These are phyloP conservation scores for Daedaleopsis nitida DNA, from an alignment of 768 basidiomycete species.

Conservation along the genomic window DNA sequence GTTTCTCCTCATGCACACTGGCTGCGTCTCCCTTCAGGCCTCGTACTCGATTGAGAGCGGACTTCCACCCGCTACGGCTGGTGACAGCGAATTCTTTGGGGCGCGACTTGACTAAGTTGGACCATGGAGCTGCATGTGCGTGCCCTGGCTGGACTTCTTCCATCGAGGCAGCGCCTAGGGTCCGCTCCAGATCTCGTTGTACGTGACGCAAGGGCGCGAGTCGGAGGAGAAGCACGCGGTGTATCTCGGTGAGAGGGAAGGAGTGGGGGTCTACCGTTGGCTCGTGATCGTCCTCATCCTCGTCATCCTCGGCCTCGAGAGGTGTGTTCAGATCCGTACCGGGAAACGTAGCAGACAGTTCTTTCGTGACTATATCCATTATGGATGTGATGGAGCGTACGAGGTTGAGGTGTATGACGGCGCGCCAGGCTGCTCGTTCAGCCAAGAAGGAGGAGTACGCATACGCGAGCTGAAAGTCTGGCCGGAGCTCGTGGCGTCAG, in stretches of 20 bases:
- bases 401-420: slow-evolving; percentile 79
- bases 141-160: slow-evolving; percentile 33
- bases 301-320: slow-evolving; percentile 12
- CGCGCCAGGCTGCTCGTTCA: slow-evolving; percentile 70
- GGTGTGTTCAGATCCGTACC: background rate
- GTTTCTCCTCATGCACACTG: background rate
- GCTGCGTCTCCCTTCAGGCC: slow-evolving; percentile 2
- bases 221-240: slow-evolving; percentile 55
- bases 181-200: slow-evolving; percentile 59
- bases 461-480: slow-evolving; percentile 75
- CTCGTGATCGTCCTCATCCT: slow-evolving; percentile 9
- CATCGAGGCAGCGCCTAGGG: slow-evolving; percentile 57
- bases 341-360: slow-evolving; percentile 4
- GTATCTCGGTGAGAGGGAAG: slow-evolving; percentile 53
- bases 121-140: slow-evolving; percentile 20
- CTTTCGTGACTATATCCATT: slow-evolving; percentile 52
- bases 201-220: slow-evolving; percentile 57
- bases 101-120: slow-evolving; percentile 7
- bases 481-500: background rate
- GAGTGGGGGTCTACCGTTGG: background rate
- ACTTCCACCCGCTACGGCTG: slow-evolving; percentile 30
- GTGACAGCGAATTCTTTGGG: slow-evolving; percentile 29
- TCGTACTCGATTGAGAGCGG: slow-evolving; percentile 25
- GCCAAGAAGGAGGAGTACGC: slow-evolving; percentile 69
- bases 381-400: slow-evolving; percentile 71